Base-by-base conservation (phyloP, 192 early-diverging fungal species). In the Linnemannia schmuckeri region DNA sequence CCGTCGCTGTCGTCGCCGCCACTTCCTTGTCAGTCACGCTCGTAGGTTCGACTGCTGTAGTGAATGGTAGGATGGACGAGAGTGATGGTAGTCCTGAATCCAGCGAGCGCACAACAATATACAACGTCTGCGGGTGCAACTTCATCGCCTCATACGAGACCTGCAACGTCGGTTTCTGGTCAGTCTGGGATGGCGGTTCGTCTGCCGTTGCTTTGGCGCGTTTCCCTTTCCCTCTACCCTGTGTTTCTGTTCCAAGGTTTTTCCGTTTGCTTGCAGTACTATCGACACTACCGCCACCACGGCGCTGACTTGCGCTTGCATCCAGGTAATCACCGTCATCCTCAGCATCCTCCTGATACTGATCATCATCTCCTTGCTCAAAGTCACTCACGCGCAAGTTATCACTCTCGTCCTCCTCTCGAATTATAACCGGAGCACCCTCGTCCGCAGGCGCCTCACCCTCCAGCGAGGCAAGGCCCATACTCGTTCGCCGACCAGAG, bases 101-200 rank as follows among this genome's bases (percentile, higher is more conserved):
- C 55, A 78, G 3, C 1, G 82, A 46, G 7, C 71, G 75, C 15
- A 83, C 76, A 27, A 83, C 82, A 38, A 83, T 78, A 38, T 78
- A 83, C 12, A 83, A 72, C 30, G 82, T 83, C 61, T 83, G 82
- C 35, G 82, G 78, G 37, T 75, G 78, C 20, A 80, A 30, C n/a
- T 76, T 76, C 52, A 76, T 40, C 1, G 68, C 33, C 17, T 38
- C 49, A 66, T 79, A 85, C 7, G 44, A 33, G 38, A 85, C 41
- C n/a, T 85, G 78, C 10, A 80, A 75, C 12, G 83, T 86, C 24
- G 83, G 83, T 63, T 86, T 86, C 33, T 74, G 75, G n/a, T 86
- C 83, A 7, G 30, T 0, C 8, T 80, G 76, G n/a, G 66, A 75
- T 46, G 63, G 49, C 27, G 66, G 20, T 9, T 49, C 44, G 4